Base-by-base conservation (phyloP, 805 yeast species). In the Ogataea corticis region DNA sequence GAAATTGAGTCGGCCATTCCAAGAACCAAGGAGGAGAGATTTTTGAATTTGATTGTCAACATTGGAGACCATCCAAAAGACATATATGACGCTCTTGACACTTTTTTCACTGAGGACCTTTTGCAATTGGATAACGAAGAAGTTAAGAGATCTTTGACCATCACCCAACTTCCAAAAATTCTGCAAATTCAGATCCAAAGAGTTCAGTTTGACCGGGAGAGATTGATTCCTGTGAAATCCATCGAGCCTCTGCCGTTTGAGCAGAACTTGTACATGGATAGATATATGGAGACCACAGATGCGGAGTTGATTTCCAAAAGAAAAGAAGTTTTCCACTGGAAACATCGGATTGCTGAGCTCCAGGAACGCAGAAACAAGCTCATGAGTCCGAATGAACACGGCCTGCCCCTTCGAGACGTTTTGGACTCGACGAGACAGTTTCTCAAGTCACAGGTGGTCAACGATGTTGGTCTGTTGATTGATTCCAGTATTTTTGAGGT, bases 111-210 rank as follows among this genome's bases (percentile, higher is more conserved):
- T 41, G 90, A 84, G 43, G 96, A 88, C 53, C 62, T 79, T 15
- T 73, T 90, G 11, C 76, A 73, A 1, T 68, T 88, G 54, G 87
- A 81, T 33, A 85, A 83, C 50, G 96, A 90, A 2, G 72, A 75
- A 19, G 92, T 86, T 4, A 80, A 82, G 54, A 79, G 95, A 61
- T 77, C 86, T 0, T 76, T 91, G 38, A 79, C 91, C 0, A 77
- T 92, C 3, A 73, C 79, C 9, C 75, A 80, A 45, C 67, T 89
- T 16, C 99, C 99, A 0, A 82, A 83, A 5, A 78, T 94, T 41
- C 65, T 94, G 39, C 99, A 94, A 62, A 79, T 94, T 39, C 99
- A 94, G 61, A 87, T 94, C 7, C 98, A 91, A 66, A 75, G 99
- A 60, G 98, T 94, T 1, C 87, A 88, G 62, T 94, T 84, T 63